A percentile compares a stretch with the other conserved stretches of the same genome.
phyloP scores from a whole-genome alignment of 805 yeast species.

The Candida alai region DNA sequence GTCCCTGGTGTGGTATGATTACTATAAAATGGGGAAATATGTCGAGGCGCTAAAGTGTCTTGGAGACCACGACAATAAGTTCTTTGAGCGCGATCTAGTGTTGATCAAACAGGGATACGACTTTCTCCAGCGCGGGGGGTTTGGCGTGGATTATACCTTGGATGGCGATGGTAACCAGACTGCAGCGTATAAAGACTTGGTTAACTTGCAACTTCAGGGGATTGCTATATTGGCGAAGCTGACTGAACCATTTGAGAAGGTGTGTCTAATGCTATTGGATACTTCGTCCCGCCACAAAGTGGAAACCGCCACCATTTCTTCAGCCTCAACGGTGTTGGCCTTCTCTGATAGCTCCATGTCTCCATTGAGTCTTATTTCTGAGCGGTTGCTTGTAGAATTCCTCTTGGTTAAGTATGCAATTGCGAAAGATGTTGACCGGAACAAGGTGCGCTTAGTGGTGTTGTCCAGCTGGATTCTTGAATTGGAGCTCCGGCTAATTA shows the following conservation, averaged over 20 bases:
- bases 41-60: slow-evolving; percentile 56
- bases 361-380: slow-evolving; percentile 13
- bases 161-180: slow-evolving; percentile 11
- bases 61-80: slow-evolving; percentile 14
- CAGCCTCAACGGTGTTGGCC: not conserved
- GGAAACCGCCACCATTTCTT: not conserved
- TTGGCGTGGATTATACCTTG: slow-evolving; percentile 23
- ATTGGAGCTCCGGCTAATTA: slow-evolving; percentile 46
- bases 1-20: slow-evolving; percentile 66
- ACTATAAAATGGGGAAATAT: slow-evolving; percentile 42
- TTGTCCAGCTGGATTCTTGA: slow-evolving; percentile 68
- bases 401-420: slow-evolving; percentile 26
- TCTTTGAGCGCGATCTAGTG: slow-evolving; percentile 26
- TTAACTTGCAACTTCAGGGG: slow-evolving; percentile 38
- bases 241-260: slow-evolving; percentile 63
- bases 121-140: slow-evolving; percentile 29
- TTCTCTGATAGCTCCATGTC: slow-evolving; percentile 1
- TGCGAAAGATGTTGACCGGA: slow-evolving; percentile 22
- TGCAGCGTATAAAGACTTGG: slow-evolving; percentile 6
- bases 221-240: slow-evolving; percentile 52
- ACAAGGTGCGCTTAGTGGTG: slow-evolving; percentile 36
- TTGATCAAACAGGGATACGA: slow-evolving; percentile 37
- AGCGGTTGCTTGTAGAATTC: slow-evolving; percentile 30
- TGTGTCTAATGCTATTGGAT: slow-evolving; percentile 49
- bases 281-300: not conserved